Evolutionary conservation across 2,329 filamentous ascomycete genomes (phyloP), one percentile per base, ranked within the genome.

Genomic region (Penicillium thymicola): DNA sequence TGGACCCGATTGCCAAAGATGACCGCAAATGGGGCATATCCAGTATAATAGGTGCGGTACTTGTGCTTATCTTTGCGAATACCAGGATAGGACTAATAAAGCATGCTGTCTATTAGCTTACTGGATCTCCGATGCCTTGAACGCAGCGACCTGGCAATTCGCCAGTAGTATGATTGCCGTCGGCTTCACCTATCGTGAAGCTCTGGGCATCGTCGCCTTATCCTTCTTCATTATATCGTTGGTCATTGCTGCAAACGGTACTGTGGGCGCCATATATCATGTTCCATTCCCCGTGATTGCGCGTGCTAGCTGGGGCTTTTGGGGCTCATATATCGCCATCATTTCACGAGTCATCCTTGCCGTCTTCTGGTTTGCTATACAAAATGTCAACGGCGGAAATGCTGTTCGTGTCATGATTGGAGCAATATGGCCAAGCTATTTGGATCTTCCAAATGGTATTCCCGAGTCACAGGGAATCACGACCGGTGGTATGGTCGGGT

Each of bases 321-420:
- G 78, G 75, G 81, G 82, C 51, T 81, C 78, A 25, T 82, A 82
- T 64, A 72, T 84, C 37, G 77, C 81, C 25, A 81, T 84, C 51
- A 64, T 84, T 8, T 81, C 79, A 0, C 76, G 82, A 11, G 76
- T 78, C 38, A 79, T 84, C 54, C 76, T 84, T 4, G 82, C 81
- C 5, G 67, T 84, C 18, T 83, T 85, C 70, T 85, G 82, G 87
- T 84, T 88, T 51, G 84, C 85, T 0, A 86, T 89, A 45, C 85
- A 88, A 62, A 84, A 82, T 40, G 83, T 84, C 58, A 86, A 86
- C 60, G 85, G 86, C 0, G 84, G 81, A 0, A 81, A 82, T 55
- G 75, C 78, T 0, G 75, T 83, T 9, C 72, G 74, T 5, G 78
- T 80, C 42, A 82, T 82, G 71, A 71, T 84, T 14, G 76, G 77